Evolutionary conservation across 139 green algal species (phyloP).

Genomic region (Tetradesmus obliquus): DNA sequence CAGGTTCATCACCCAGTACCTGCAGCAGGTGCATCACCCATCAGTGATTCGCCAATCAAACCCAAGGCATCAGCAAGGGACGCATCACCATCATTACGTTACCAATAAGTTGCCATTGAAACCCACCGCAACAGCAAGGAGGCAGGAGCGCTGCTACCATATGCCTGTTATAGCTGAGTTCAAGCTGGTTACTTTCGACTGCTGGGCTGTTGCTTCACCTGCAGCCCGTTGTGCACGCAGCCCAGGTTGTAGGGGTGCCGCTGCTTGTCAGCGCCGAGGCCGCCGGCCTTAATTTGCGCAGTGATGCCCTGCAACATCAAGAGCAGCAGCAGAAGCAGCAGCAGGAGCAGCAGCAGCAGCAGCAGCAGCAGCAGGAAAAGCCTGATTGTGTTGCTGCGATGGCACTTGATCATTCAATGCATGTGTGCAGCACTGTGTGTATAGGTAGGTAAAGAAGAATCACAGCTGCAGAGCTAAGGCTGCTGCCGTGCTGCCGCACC

Average conservation of each 20-base stretch:
- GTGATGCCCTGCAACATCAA: constrained; percentile 30
- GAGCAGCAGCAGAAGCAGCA: neutral
- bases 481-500: constrained; percentile 32
- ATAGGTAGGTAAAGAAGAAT: neutral
- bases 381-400: neutral
- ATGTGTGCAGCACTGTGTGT: no score
- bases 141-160: no score
- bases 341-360: neutral
- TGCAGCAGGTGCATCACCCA: neutral
- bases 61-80: no score
- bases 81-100: no score
- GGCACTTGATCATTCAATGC: no score
- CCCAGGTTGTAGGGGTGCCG: constrained; percentile 37
- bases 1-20: constrained; percentile 1
- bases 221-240: neutral
- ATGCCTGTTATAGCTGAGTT: no score
- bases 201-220: neutral
- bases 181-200: no score
- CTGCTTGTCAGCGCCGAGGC: neutral
- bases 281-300: constrained; percentile 23
- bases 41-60: no score
- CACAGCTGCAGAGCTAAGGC: neutral
- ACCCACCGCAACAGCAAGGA: no score
- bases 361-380: neutral
- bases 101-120: no score